Evolutionary conservation across 352 stramenopile genomes (phyloP).

Genomic region (Plasmopara muralis): DNA sequence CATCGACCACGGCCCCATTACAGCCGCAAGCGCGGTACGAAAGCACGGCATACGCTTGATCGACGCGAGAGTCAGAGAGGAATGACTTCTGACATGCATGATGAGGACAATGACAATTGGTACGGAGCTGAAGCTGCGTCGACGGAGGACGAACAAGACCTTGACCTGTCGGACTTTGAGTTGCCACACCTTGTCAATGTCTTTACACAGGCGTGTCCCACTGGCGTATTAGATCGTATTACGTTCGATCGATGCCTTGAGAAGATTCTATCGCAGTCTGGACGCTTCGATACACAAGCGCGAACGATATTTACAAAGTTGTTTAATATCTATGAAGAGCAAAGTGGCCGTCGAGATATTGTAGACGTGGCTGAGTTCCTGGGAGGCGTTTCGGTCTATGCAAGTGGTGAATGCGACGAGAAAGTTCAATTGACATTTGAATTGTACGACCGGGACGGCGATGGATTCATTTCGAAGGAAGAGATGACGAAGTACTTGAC

Average conservation of each 20-base stretch:
- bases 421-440: constrained; percentile 83
- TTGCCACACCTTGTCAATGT: constrained; percentile 76
- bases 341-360: constrained; percentile 36
- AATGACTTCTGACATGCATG: constrained; percentile 22
- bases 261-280: constrained; percentile 77
- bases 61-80: constrained; percentile 9
- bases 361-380: constrained; percentile 81
- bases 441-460: constrained; percentile 77
- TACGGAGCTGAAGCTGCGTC: constrained; percentile 4
- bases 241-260: constrained; percentile 69
- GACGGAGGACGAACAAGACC: constrained; percentile 33
- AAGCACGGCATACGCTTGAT: constrained; percentile 13
- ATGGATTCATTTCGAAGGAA: constrained; percentile 74
- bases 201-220: constrained; percentile 73
- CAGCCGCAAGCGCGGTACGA: constrained; percentile 14
- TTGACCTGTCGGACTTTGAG: constrained; percentile 81
- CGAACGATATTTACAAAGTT: constrained; percentile 69
- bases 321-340: constrained; percentile 72
- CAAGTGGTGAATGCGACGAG: constrained; percentile 70
- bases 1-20: constrained; percentile 8
- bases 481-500: constrained; percentile 88
- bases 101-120: constrained; percentile 17
- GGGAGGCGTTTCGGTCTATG: constrained; percentile 76
- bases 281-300: constrained; percentile 64
- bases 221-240: constrained; percentile 53